These are phyloP conservation scores for Rhododendron griersonianum DNA, from an alignment of 148 eudicot genomes.

Conservation along the genomic window DNA sequence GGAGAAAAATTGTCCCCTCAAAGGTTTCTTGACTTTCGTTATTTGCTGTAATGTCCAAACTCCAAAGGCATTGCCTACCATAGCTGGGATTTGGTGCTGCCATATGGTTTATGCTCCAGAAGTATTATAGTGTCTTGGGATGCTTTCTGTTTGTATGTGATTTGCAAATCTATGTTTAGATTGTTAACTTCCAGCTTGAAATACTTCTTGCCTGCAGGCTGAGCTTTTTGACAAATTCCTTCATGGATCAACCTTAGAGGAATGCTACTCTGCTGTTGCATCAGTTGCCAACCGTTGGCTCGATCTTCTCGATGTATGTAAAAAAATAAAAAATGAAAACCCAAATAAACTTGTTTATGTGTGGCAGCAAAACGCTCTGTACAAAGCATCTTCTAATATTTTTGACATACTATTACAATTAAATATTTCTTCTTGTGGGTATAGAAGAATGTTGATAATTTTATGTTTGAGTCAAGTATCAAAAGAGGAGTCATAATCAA, in stretches of 20 bases:
- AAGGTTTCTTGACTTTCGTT: background rate
- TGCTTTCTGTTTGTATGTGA: background rate
- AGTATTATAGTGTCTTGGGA: background rate
- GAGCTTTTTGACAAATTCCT: constrained; percentile 96
- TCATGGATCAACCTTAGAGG: constrained; percentile 86
- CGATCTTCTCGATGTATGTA: constrained; percentile 96
- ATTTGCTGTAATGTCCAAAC: background rate
- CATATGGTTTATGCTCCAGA: background rate
- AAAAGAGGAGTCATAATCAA: background rate
- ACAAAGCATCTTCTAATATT: background rate
- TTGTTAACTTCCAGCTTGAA: constrained; percentile 7
- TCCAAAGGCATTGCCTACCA: background rate
- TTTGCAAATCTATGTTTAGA: background rate
- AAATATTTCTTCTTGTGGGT: constrained; percentile 8
- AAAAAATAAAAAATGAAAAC: background rate
- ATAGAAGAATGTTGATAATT: background rate
- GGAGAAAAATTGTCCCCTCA: background rate
- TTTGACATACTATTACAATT: background rate
- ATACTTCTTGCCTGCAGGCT: constrained; percentile 54
- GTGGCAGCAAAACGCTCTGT: background rate
- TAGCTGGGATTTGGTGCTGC: constrained; percentile 1
- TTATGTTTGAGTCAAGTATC: background rate
- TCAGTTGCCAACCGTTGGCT: constrained; percentile 97
- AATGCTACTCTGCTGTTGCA: constrained; percentile 94
- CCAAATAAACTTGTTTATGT: background rate